Evolutionary conservation across 306 rosid genomes (phyloP).

Genomic region (Vicia faba): DNA sequence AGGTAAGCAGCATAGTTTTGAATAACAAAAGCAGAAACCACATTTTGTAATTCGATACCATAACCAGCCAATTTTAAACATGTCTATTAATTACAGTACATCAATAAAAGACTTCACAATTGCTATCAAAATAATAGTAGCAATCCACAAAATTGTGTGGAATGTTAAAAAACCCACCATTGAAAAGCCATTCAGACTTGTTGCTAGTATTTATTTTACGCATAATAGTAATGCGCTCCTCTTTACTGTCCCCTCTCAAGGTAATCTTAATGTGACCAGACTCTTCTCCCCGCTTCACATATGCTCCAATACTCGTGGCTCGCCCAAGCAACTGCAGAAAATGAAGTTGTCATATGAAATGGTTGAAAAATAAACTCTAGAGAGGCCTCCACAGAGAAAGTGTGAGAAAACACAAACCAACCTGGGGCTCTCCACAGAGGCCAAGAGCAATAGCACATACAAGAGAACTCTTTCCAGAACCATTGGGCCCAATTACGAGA

Average conservation of each 20-base stretch:
- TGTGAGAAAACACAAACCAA: constrained; percentile 44
- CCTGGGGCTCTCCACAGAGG: constrained; percentile 98
- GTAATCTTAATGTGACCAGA: constrained; percentile 71
- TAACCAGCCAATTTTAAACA: neutral
- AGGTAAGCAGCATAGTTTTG: constrained; percentile 22
- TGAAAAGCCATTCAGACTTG: constrained; percentile 85
- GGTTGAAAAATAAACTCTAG: constrained; percentile 22
- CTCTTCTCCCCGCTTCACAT: constrained; percentile 89
- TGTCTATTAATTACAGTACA: constrained; percentile 16
- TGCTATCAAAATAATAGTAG: constrained; percentile 10
- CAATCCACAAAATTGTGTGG: constrained; percentile 1
- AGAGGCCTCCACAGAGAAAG: neutral
- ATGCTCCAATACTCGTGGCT: constrained; percentile 78
- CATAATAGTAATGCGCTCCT: constrained; percentile 54
- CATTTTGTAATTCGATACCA: constrained; percentile 21
- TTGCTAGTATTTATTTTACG: constrained; percentile 74
- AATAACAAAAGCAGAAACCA: constrained; percentile 27
- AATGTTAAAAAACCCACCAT: constrained; percentile 53
- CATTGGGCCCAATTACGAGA: constrained; percentile 96
- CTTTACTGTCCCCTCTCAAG: constrained; percentile 69
- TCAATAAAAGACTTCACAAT: constrained; percentile 28
- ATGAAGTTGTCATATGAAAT: constrained; percentile 33
- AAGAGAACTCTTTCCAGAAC: constrained; percentile 95
- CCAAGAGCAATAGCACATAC: constrained; percentile 98
- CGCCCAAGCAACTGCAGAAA: constrained; percentile 79